Percentiles rank a stretch among this genome's conserved stretches.
phyloP scores from a whole-genome alignment of 2,329 filamentous ascomycete species.

The Colletotrichum sp. region DNA sequence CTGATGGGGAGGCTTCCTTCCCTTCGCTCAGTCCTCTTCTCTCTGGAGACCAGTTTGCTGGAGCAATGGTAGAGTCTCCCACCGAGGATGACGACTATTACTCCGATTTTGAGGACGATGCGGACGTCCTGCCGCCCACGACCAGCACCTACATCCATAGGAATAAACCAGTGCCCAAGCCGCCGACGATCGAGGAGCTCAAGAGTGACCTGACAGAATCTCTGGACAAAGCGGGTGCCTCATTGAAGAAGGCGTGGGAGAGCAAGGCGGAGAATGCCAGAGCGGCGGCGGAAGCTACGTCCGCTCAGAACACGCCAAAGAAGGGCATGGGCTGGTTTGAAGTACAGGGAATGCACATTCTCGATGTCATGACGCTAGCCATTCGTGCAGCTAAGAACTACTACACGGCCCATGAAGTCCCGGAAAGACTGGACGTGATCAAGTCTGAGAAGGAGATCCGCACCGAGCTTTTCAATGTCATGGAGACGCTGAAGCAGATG shows the following conservation, averaged over 20 bases:
- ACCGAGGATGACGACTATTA: constrained; percentile 51
- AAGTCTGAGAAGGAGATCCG: constrained; percentile 87
- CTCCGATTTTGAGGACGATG: constrained; percentile 68
- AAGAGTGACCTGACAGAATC: constrained; percentile 69
- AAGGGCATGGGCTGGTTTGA: constrained; percentile 75
- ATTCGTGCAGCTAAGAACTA: constrained; percentile 96
- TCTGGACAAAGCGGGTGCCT: constrained; percentile 71
- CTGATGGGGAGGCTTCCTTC: constrained; percentile 63
- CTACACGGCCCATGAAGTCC: constrained; percentile 90
- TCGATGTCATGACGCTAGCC: constrained; percentile 93
- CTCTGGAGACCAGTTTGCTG: constrained; percentile 38
- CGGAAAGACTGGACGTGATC: constrained; percentile 83
- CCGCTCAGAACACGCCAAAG: constrained; percentile 6
- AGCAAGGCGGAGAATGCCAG: constrained; percentile 28
- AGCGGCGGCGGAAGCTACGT: background rate
- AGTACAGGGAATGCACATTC: constrained; percentile 87
- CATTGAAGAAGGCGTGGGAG: constrained; percentile 63
- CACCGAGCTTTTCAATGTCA: constrained; percentile 80
- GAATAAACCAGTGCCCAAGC: constrained; percentile 79
- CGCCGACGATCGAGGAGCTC: constrained; percentile 81
- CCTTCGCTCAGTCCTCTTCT: constrained; percentile 64
- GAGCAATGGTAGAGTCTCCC: constrained; percentile 51
- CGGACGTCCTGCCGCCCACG: constrained; percentile 91
- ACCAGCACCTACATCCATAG: constrained; percentile 93
- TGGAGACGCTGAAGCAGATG: constrained; percentile 92